These are phyloP conservation scores for Trichoderma hamatum DNA, from an alignment of 2,329 filamentous ascomycete species.

Conservation along the genomic window DNA sequence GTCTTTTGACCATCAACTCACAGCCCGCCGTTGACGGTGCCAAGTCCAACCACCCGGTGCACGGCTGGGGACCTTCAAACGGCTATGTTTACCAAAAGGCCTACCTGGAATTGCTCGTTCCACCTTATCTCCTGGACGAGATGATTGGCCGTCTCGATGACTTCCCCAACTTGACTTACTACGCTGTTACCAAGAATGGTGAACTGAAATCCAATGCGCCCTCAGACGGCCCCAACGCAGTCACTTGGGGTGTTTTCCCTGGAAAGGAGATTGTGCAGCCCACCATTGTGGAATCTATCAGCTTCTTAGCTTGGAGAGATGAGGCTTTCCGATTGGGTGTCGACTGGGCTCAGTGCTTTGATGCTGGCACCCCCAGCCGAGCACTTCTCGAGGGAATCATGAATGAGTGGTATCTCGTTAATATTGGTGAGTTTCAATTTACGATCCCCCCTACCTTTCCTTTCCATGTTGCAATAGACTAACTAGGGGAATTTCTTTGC, in stretches of 20 bases:
- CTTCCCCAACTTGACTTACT: constrained; percentile 86
- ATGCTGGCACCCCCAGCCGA: constrained; percentile 74
- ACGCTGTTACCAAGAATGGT: constrained; percentile 84
- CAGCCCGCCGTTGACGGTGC: constrained; percentile 92
- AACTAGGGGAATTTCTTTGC: constrained; percentile 14
- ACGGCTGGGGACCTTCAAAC: constrained; percentile 93
- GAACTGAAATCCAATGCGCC: constrained; percentile 82
- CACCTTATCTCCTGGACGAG: constrained; percentile 76
- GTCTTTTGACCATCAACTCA: constrained; percentile 94
- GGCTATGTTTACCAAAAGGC: constrained; percentile 99
- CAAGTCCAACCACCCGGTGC: constrained; percentile 81
- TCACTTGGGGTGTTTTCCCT: constrained; percentile 98
- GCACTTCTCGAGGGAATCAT: constrained; percentile 80
- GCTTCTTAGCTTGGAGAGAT: constrained; percentile 98
- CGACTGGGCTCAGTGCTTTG: constrained; percentile 93
- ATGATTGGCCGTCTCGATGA: constrained; percentile 76
- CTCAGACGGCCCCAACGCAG: constrained; percentile 89
- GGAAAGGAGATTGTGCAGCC: constrained; percentile 99
- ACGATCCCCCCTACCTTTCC: neutral
- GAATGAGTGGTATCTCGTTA: constrained; percentile 90
- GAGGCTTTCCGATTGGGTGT: constrained; percentile 91
- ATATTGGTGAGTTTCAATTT: constrained; percentile 68
- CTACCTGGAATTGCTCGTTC: constrained; percentile 88
- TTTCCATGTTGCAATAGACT: neutral
- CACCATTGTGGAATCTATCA: constrained; percentile 97